Evolutionary conservation across 2,329 filamentous ascomycete genomes (phyloP).

Genomic region (Fusarium euwallaceae): DNA sequence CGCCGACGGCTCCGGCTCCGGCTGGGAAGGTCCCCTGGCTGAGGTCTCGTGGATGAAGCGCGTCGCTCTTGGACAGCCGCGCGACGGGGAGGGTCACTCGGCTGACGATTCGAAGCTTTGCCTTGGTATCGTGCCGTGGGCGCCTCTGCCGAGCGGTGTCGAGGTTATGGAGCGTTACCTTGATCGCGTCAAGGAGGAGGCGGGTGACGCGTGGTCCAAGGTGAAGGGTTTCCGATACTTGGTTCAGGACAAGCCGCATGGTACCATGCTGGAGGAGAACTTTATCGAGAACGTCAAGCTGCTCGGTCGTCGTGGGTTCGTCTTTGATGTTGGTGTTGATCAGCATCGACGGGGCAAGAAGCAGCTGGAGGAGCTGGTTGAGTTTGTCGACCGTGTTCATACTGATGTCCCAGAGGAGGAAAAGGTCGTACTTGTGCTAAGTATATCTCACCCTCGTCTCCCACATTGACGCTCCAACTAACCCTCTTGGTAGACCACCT

Average conservation of each 20-base stretch:
- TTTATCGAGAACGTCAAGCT: constrained; percentile 77
- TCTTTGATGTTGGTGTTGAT: constrained; percentile 89
- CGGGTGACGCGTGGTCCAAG: constrained; percentile 74
- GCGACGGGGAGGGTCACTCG: constrained; percentile 69
- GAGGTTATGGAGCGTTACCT: constrained; percentile 76
- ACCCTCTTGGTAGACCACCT: constrained; percentile 76
- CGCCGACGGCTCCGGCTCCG: constrained; percentile 58
- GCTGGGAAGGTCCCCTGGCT: constrained; percentile 77
- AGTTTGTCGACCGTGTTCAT: constrained; percentile 78
- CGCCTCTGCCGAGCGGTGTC: constrained; percentile 78
- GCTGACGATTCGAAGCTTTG: constrained; percentile 64
- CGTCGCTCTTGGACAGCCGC: constrained; percentile 72
- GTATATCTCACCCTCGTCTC: constrained; percentile 59
- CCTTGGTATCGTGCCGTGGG: constrained; percentile 84
- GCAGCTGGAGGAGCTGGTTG: constrained; percentile 78
- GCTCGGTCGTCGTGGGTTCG: constrained; percentile 72
- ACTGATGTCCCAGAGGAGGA: constrained; percentile 70
- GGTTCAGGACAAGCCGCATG: constrained; percentile 79
- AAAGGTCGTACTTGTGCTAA: constrained; percentile 77
- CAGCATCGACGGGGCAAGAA: constrained; percentile 79
- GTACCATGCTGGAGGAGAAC: constrained; percentile 71
- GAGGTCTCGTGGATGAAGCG: constrained; percentile 79
- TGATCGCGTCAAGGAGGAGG: constrained; percentile 67
- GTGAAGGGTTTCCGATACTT: constrained; percentile 87
- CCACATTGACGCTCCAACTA: constrained; percentile 10